Conservation (phyloP, 345 rosid genomes). For the Clausena lansium region DNA sequence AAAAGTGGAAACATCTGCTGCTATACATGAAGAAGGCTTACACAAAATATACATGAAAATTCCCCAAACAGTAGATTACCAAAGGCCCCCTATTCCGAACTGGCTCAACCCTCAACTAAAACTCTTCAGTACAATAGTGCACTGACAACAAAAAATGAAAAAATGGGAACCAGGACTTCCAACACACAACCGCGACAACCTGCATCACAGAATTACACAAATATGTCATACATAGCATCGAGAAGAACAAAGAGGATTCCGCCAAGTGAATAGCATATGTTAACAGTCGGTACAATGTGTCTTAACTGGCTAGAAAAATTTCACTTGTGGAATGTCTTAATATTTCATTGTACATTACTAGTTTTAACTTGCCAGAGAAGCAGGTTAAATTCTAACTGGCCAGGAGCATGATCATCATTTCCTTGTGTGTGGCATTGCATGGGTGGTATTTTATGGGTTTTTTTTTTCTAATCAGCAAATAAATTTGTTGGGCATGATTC, state of each 20-base stretch:
- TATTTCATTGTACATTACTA: not conserved
- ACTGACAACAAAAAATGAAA: constrained; percentile 63
- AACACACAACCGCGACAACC: constrained; percentile 46
- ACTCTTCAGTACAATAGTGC: constrained; percentile 45
- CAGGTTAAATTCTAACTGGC: not conserved
- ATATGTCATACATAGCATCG: not conserved
- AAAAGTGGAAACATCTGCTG: constrained; percentile 20
- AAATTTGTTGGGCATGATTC: too few relatives aligned
- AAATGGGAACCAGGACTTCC: constrained; percentile 48
- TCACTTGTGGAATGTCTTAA: not conserved
- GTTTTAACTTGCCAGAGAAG: not conserved
- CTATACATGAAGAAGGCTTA: constrained; percentile 38
- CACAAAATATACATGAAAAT: constrained; percentile 38
- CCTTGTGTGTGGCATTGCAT: not conserved
- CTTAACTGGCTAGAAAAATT: not conserved
- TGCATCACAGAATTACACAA: constrained; percentile 32
- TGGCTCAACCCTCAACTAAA: constrained; percentile 21
- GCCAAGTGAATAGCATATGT: not conserved
- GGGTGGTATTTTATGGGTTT: too few relatives aligned
- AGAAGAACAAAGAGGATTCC: not conserved
- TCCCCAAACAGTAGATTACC: constrained; percentile 24
- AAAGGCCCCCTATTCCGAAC: constrained; percentile 25
- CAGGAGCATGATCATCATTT: not conserved
- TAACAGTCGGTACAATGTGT: not conserved
- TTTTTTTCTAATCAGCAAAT: too few relatives aligned